phyloP scores from a whole-genome alignment of 495 filamentous ascomycete species.

The Daldinia concentrica region DNA sequence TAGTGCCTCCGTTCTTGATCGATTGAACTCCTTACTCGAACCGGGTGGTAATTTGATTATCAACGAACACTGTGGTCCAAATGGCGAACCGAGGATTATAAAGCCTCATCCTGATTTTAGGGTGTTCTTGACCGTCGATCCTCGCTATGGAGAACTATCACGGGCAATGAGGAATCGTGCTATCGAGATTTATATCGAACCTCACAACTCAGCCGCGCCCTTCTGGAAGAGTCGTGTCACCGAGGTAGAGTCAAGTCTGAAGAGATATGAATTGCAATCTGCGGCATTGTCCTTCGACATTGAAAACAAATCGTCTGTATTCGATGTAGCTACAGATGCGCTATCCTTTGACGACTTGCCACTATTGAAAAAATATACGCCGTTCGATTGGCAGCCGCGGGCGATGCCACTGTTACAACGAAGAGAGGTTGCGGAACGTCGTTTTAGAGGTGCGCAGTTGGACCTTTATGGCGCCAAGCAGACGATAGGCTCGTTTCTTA shows the following conservation, averaged over 20 bases:
- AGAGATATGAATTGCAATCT: constrained; percentile 48
- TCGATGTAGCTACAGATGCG: constrained; percentile 48
- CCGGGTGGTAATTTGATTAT: constrained; percentile 86
- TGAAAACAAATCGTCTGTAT: constrained; percentile 16
- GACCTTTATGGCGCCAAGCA: background rate
- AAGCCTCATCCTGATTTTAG: constrained; percentile 87
- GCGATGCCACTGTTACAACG: background rate
- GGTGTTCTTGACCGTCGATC: constrained; percentile 93
- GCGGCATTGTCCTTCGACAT: constrained; percentile 24
- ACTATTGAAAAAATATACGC: constrained; percentile 44
- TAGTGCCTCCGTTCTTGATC: constrained; percentile 90
- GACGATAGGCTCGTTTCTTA: constrained; percentile 7
- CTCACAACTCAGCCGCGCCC: constrained; percentile 26
- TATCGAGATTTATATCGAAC: constrained; percentile 83
- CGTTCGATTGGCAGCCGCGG: constrained; percentile 7
- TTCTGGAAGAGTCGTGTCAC: constrained; percentile 43
- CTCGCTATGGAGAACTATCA: constrained; percentile 91
- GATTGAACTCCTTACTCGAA: constrained; percentile 93
- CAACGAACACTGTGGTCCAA: constrained; percentile 85
- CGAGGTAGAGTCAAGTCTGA: constrained; percentile 56
- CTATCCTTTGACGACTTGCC: constrained; percentile 51
- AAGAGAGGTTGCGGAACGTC: background rate
- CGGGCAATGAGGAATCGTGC: constrained; percentile 96
- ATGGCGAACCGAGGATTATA: constrained; percentile 83
- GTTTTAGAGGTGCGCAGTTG: background rate